Percentiles rank a stretch among this genome's conserved stretches.
phyloP scores from a whole-genome alignment of 139 green algal species.

The Parachlorella kessleri region DNA sequence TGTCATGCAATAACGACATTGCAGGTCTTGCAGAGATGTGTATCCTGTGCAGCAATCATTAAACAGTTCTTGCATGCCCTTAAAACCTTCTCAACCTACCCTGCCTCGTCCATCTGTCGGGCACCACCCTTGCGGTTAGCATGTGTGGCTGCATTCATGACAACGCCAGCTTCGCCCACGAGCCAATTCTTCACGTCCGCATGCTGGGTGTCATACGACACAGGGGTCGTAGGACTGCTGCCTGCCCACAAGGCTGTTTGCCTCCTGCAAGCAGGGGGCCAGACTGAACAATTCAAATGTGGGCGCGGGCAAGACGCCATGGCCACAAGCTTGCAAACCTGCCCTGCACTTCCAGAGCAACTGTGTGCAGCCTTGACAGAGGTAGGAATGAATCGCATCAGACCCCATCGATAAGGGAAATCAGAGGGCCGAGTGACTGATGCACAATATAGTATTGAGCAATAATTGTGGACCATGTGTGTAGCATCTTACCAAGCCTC shows the following conservation, averaged over 20 bases:
- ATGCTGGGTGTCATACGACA: slow-evolving; percentile 2
- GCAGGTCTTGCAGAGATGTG: no score
- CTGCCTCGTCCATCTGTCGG: background rate
- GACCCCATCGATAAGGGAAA: background rate
- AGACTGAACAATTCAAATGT: no score
- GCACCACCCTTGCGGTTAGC: slow-evolving; percentile 6
- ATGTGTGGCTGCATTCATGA: background rate
- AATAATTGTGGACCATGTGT: background rate
- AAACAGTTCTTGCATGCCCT: no score
- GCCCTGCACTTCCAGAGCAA: no score
- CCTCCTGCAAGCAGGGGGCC: background rate
- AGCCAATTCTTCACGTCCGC: background rate
- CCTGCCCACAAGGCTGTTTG: background rate
- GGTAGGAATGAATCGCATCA: background rate
- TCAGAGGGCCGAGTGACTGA: background rate
- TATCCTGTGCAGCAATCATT: no score
- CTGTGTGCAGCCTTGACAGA: no score
- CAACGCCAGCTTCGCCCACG: background rate
- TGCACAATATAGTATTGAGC: background rate
- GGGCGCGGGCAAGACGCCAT: no score
- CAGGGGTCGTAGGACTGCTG: background rate
- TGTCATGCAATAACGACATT: no score
- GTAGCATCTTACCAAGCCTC: background rate
- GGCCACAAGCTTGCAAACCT: no score
- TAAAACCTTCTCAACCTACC: background rate